Base-by-base conservation (phyloP, 2,329 filamentous ascomycete genomes). In the Plectosphaerella sp. region DNA sequence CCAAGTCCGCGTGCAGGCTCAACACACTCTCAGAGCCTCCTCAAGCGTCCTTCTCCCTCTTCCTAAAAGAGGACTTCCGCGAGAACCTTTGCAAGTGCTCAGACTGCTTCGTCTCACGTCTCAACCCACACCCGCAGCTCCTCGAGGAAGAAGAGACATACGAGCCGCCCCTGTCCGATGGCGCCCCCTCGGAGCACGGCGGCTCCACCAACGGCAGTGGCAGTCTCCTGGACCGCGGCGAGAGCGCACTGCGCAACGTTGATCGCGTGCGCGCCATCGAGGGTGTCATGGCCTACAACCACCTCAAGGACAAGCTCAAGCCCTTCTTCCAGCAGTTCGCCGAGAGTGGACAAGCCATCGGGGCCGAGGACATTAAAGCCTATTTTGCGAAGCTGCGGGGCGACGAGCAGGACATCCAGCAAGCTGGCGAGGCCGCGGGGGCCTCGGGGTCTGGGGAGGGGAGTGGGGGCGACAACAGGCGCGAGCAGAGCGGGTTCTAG, bases 251-350 rank as follows among this genome's bases (percentile, higher is more conserved):
- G 25, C 91, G 86, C 66, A 95, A 91, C 62, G 86, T 99, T 52
- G 94, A 99, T 66, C 88, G 94, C 2, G 93, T 97, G 8, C 81
- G 87, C 14, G 94, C 94, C 5, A 96, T 99, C 52, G 89, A 99
- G 68, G 94, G 94, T 15, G 93, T 96, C 45, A 97, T 97, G 91
- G 93, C 92, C 0, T 99, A 97, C 71, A 97, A 97, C 63, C 88
- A 96, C 62, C 80, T 99, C 54, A 94, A 95, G 65, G 92, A 97
- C 64, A 92, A 93, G 66, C 84, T 99, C n/a, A 96, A 93, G 75
- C 86, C 87, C 0, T 97, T 99, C 67, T 83, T 99, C 62, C 85
- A 92, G 70, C 88, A 95, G 43, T 99, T 96, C 67, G 94, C 94
- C 0, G 91, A 97, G 65, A 95, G 87, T 57, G 93, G 93, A 1